Base-by-base conservation (phyloP, 805 yeast genomes). In the Lipomyces chichibuensis region DNA sequence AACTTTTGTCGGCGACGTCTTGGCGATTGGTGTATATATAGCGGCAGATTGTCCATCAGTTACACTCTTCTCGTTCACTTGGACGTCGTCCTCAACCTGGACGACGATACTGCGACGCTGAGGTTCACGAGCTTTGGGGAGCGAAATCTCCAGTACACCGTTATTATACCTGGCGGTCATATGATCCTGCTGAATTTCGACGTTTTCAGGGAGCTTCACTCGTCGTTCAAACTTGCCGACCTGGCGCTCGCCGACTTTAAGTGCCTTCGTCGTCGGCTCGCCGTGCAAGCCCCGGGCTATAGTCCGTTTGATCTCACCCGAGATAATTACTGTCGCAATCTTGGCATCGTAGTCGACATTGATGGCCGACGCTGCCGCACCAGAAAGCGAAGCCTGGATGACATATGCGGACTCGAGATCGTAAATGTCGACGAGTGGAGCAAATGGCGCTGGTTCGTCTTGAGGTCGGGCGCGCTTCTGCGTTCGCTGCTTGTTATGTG, bases 91-190 rank as follows among this genome's bases (percentile, higher is more conserved):
- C 8, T 25, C 64, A 7, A 27, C 25, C 25, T 37, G 35, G 61
- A 56, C 49, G 13, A 17, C 35, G 20, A 62, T 59, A 7, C 27
- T 29, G 27, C 46, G 59, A 32, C 57, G 58, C 35, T 17, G 20
- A 39, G 29, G 62, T 52, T 23, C 62, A 25, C 32, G 65, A 25
- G 53, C 52, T 65, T 83, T 83, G 69, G 85, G 85, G 56, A 83
- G 76, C 3, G 69, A 74, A 66, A 84, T 74, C 49, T 78, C 76
- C 69, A 84, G 75, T 49, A 84, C 79, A 66, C 87, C 87, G 67
- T 82, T 77, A 17, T 78, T 76, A 69, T 82, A 83, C 59, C 75
- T 79, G 35, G 87, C 87, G 70, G 75, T 78, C 69, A 84, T 81
- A 58, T 79, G 77, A 5, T 80, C 82, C 29, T 80, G 81, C 67